Evolutionary conservation across 75 land plant species (phyloP).

Genomic region (Azolla pinnata): DNA sequence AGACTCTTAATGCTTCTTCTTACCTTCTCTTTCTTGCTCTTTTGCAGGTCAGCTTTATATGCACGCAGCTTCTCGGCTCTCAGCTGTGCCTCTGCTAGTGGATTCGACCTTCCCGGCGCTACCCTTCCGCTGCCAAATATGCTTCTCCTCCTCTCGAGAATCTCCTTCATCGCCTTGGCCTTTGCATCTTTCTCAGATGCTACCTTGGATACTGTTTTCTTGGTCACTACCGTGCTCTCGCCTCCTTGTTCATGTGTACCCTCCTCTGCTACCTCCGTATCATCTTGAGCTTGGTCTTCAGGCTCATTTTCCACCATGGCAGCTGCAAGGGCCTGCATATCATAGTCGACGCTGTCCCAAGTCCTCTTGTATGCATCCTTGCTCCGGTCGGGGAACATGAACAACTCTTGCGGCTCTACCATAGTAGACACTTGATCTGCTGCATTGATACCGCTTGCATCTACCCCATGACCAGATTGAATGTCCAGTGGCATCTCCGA

Average conservation of each 20-base stretch:
- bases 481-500: neutral
- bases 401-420: neutral
- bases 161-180: constrained; percentile 37
- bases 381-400: neutral
- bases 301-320: neutral
- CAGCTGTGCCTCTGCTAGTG: constrained; percentile 68
- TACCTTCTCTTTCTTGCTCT: constrained; percentile 89
- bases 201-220: no score
- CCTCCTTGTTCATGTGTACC: no score
- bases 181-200: constrained; percentile 46
- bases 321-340: neutral
- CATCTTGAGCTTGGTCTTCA: neutral
- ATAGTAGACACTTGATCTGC: neutral
- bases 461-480: no score
- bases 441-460: neutral
- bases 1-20: neutral
- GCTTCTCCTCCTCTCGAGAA: constrained; percentile 41
- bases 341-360: neutral
- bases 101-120: constrained; percentile 42
- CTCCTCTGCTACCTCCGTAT: neutral
- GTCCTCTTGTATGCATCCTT: neutral
- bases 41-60: constrained; percentile 76
- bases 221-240: no score
- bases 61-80: constrained; percentile 82
- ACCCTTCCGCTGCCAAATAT: constrained; percentile 43